Evolutionary conservation across 495 filamentous ascomycete species (phyloP).

Genomic region (Ascobolus immersus): DNA sequence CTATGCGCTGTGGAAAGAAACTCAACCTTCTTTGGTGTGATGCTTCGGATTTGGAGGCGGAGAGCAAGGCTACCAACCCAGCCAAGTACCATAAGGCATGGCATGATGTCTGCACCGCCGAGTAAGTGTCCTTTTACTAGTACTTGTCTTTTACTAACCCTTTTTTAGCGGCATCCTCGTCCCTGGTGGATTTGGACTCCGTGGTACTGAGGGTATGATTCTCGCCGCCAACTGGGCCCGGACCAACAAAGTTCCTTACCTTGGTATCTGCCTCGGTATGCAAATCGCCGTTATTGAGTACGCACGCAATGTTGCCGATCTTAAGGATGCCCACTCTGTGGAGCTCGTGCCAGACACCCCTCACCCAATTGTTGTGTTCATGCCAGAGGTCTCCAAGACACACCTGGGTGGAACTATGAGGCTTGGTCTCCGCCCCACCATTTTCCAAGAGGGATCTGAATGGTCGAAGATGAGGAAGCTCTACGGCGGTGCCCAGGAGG

Average conservation of each 20-base stretch:
- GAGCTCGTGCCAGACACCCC: constrained; percentile 18
- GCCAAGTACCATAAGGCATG: constrained; percentile 71
- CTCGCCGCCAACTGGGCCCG: constrained; percentile 59
- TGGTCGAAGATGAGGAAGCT: constrained; percentile 55
- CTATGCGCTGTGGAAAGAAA: constrained; percentile 64
- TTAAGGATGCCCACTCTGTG: constrained; percentile 19
- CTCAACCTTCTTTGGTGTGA: constrained; percentile 66
- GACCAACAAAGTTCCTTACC: constrained; percentile 50
- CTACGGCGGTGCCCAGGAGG: constrained; percentile 32
- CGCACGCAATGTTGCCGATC: constrained; percentile 43
- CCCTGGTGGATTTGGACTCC: constrained; percentile 62
- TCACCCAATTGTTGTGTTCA: constrained; percentile 51
- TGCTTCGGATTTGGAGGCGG: constrained; percentile 51
- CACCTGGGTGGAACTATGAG: constrained; percentile 83
- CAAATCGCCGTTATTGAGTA: constrained; percentile 83
- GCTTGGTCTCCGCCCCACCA: constrained; percentile 45
- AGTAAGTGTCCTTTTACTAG: constrained; percentile 22
- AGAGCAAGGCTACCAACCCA: constrained; percentile 29
- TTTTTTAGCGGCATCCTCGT: constrained; percentile 21
- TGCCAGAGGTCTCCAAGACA: constrained; percentile 57
- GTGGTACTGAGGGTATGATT: constrained; percentile 78
- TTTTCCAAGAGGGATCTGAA: constrained; percentile 54
- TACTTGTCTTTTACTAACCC: background rate
- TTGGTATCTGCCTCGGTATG: constrained; percentile 88
- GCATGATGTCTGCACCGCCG: constrained; percentile 46